phyloP scores from a whole-genome alignment of 345 rosid genomes.

The Schrenkiella parvula region DNA sequence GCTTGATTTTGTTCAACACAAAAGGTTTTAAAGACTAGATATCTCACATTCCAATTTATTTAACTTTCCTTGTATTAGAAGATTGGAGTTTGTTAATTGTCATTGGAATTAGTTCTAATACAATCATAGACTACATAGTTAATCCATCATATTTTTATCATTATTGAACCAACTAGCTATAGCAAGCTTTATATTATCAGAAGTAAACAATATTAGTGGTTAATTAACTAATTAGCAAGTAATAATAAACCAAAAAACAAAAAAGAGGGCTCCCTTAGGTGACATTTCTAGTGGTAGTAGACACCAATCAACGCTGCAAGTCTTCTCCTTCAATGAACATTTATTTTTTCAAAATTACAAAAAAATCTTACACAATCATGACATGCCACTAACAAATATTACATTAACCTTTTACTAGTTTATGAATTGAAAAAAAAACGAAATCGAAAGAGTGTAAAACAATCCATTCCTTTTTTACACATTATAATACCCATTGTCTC shows the following conservation, averaged over 20 bases:
- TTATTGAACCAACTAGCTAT: background rate
- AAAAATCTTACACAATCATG: constrained; percentile 25
- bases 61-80: background rate
- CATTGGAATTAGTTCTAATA: background rate
- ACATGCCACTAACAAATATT: constrained; percentile 1
- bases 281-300: constrained; percentile 27
- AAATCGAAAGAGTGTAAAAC: constrained; percentile 25
- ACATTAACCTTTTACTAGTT: background rate
- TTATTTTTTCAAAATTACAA: background rate
- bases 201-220: background rate
- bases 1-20: background rate
- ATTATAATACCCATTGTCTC: constrained; percentile 6
- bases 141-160: background rate
- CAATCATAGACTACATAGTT: background rate
- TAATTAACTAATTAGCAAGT: background rate
- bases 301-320: constrained; percentile 27
- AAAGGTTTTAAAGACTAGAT: background rate
- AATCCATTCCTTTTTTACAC: background rate
- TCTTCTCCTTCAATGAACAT: constrained; percentile 33
- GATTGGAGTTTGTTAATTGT: background rate
- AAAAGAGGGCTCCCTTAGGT: constrained; percentile 7
- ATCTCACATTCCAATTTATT: background rate
- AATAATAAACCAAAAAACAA: background rate
- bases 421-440: constrained; percentile 6
- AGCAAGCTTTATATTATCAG: background rate